Conservation (phyloP, 768 basidiomycete genomes). For the Leccinum subgranulosum region DNA sequence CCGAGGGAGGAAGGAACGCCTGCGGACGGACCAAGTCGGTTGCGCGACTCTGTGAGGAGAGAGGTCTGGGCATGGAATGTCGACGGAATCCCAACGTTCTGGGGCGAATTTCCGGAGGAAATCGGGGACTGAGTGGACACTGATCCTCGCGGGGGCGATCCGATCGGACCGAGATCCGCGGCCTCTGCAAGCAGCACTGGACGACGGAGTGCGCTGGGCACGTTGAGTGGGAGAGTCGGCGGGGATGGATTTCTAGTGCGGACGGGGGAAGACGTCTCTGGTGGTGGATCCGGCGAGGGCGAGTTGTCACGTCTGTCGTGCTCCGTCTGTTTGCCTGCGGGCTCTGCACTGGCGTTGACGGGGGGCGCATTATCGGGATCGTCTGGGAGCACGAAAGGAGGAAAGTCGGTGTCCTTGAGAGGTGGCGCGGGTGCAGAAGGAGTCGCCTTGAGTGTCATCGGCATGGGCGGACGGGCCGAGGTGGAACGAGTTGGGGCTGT, state of each 20-base stretch:
- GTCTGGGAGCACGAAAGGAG: constrained; percentile 64
- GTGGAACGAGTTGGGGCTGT: constrained; percentile 63
- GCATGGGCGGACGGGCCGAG: constrained; percentile 56
- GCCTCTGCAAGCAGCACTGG: constrained; percentile 34
- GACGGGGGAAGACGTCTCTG: constrained; percentile 10
- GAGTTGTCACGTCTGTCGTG: constrained; percentile 8
- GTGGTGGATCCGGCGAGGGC: not conserved
- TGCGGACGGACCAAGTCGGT: constrained; percentile 27
- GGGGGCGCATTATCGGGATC: constrained; percentile 37
- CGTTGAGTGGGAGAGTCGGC: constrained; percentile 52
- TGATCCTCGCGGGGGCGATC: constrained; percentile 64
- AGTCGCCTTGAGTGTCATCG: constrained; percentile 66
- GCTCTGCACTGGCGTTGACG: constrained; percentile 3
- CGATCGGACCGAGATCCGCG: constrained; percentile 78
- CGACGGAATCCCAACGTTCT: constrained; percentile 48
- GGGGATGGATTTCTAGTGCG: constrained; percentile 38
- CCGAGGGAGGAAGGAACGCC: constrained; percentile 68
- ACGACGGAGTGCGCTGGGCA: constrained; percentile 47
- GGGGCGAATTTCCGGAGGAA: constrained; percentile 34
- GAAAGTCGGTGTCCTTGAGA: constrained; percentile 71
- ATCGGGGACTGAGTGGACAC: constrained; percentile 53
- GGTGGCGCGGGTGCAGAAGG: constrained; percentile 80
- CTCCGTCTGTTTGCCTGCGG: constrained; percentile 5
- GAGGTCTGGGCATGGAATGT: constrained; percentile 77
- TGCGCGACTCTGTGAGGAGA: constrained; percentile 34